A percentile compares a stretch with the other conserved stretches of the same genome.
phyloP scores from a whole-genome alignment of 495 filamentous ascomycete species.

The Daldinia grandis region DNA sequence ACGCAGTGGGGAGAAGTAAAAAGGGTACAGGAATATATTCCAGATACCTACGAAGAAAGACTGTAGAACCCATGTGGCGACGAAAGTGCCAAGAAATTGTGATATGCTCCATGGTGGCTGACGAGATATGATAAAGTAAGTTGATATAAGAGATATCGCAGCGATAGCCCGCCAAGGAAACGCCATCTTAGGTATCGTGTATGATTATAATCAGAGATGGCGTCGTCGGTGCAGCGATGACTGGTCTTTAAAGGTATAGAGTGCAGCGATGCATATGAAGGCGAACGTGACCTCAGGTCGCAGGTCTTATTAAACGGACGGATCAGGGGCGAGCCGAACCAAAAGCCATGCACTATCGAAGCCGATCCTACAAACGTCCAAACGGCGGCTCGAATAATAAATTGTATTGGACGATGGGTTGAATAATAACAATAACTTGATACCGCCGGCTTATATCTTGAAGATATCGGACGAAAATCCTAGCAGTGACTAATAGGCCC shows the following conservation, averaged over 20 bases:
- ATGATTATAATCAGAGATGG: neutral
- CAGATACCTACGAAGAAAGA: slow-evolving; percentile 52
- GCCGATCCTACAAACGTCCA: slow-evolving; percentile 6
- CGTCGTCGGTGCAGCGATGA: neutral
- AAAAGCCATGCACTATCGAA: slow-evolving; percentile 11
- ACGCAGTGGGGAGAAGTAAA: slow-evolving; percentile 73
- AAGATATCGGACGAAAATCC: neutral
- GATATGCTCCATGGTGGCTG: slow-evolving; percentile 40
- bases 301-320: slow-evolving; percentile 9
- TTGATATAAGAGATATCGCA: slow-evolving; percentile 39
- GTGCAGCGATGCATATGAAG: neutral
- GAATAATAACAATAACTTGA: neutral
- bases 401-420: neutral
- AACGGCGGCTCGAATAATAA: neutral
- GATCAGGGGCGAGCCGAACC: slow-evolving; percentile 15
- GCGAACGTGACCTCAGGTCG: neutral
- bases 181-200: slow-evolving; percentile 28
- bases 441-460: neutral
- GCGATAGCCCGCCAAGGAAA: slow-evolving; percentile 39
- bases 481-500: neutral
- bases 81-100: slow-evolving; percentile 38
- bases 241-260: neutral
- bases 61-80: slow-evolving; percentile 41
- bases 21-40: slow-evolving; percentile 70
- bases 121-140: slow-evolving; percentile 47